Evolutionary conservation across 2,329 filamentous ascomycete species (phyloP), one percentile per base, ranked within the genome.

Genomic region (Trichoderma guizhouense): DNA sequence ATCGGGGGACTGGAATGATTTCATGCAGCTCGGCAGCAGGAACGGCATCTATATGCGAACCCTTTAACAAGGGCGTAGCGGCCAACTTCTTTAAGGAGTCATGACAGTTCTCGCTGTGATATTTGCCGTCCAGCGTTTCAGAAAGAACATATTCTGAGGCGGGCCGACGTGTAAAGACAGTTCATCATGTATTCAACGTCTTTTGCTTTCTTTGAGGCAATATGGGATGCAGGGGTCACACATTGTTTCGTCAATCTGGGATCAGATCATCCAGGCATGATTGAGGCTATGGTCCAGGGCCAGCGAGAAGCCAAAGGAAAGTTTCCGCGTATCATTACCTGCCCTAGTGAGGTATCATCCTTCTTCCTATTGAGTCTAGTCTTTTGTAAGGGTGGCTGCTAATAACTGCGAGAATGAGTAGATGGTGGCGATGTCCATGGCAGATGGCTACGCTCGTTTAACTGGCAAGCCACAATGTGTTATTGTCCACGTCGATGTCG

Each of bases 391-490:
- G 36, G 15, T 21, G 8, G 28, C 24, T 12, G 34, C 36, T 63
- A 5, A 63, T 63, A 43, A 21, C 11, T 12, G 15, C 24, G 21
- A 18, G 18, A 8, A n/a, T 63, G 14, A 43, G 12, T 63, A 63
- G 61, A 63, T 63, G 61, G 61, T 63, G 21, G 61, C 61, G 3
- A 63, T 63, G 61, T 63, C 61, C 34, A 47, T 63, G 61, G 61
- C 61, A 47, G 61, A 63, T 63, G 61, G 61, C 36, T 63, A 63
- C 15, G 61, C 61, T 14, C 61, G 61, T 7, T 28, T 63, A 4
- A 63, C 61, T 30, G 61, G 61, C 9, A 63, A 63, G 61, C 61
- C 61, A 28, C 61, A 63, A 6, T 63, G 61, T 63, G 61, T 63
- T 7, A 63, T 63, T 21, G 61, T 63, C 24, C 61, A 63, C 12